A percentile compares a stretch with the other conserved stretches of the same genome.
Conservation (phyloP, 345 rosid genomes). For the Eutrema heterophyllum region DNA sequence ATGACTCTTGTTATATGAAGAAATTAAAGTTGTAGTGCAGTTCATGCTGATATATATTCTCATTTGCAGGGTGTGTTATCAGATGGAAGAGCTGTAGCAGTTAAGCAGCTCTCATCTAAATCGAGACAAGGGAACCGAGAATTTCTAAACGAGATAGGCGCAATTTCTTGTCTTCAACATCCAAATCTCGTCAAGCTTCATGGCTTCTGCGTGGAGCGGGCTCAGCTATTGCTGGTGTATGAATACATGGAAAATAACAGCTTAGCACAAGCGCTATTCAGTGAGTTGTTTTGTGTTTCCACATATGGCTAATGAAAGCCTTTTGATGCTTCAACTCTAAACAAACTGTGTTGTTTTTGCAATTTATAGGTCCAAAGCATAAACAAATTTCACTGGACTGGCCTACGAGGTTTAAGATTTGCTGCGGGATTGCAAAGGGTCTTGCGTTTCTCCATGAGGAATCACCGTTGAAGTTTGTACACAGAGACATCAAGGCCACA, state of each 20-base stretch:
- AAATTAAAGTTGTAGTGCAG: background rate
- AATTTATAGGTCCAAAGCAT: slow-evolving; percentile 32
- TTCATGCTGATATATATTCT: background rate
- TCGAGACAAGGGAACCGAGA: slow-evolving; percentile 73
- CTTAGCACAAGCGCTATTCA: slow-evolving; percentile 50
- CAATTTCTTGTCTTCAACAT: slow-evolving; percentile 66
- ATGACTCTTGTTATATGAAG: slow-evolving; percentile 2
- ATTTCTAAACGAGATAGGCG: slow-evolving; percentile 62
- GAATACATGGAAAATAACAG: slow-evolving; percentile 73
- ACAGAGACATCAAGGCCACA: slow-evolving; percentile 62
- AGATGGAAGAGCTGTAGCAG: slow-evolving; percentile 61
- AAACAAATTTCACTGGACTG: slow-evolving; percentile 42
- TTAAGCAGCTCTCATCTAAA: slow-evolving; percentile 68
- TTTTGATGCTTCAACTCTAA: slow-evolving; percentile 1
- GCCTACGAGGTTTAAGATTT: slow-evolving; percentile 44
- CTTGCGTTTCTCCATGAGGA: slow-evolving; percentile 58
- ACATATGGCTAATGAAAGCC: background rate
- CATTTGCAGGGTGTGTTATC: slow-evolving; percentile 41
- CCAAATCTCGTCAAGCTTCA: slow-evolving; percentile 65
- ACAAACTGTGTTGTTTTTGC: background rate
- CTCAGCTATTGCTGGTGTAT: slow-evolving; percentile 53
- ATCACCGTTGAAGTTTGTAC: slow-evolving; percentile 54
- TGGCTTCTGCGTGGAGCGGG: slow-evolving; percentile 64
- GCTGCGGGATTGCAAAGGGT: slow-evolving; percentile 56
- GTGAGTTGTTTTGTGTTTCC: slow-evolving; percentile 34